These are phyloP conservation scores for Penicillium sp. DNA, from an alignment of 2,329 filamentous ascomycete genomes.

Conservation along the genomic window DNA sequence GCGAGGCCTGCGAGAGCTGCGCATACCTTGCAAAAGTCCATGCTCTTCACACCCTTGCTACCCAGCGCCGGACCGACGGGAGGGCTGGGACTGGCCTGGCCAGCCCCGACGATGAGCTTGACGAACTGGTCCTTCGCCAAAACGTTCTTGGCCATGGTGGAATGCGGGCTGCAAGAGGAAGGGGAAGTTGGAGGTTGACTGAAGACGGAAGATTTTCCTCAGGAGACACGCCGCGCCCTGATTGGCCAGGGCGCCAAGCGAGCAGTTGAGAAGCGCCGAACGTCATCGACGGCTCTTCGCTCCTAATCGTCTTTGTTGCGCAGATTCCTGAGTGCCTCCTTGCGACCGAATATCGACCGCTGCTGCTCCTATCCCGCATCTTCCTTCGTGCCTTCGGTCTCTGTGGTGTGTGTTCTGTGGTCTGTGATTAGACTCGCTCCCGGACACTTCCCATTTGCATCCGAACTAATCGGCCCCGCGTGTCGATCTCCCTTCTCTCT, in stretches of 20 bases:
- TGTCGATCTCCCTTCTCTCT: constrained; percentile 31
- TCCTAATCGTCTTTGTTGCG: neutral
- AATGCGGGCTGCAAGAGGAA: constrained; percentile 6
- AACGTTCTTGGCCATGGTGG: constrained; percentile 52
- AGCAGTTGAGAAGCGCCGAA: constrained; percentile 16
- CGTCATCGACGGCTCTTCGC: constrained; percentile 18
- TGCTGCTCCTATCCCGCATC: too few species aligned
- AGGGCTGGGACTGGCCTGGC: constrained; percentile 89
- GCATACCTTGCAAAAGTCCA: constrained; percentile 96
- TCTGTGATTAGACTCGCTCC: neutral
- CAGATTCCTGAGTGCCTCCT: too few species aligned
- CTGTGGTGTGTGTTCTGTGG: neutral
- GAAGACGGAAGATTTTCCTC: constrained; percentile 24
- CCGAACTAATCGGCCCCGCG: constrained; percentile 34
- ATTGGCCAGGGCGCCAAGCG: constrained; percentile 24
- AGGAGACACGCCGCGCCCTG: constrained; percentile 7
- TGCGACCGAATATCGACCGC: too few species aligned
- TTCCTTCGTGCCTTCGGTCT: too few species aligned
- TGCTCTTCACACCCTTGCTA: constrained; percentile 97
- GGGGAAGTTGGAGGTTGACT: constrained; percentile 4
- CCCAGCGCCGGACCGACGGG: constrained; percentile 94
- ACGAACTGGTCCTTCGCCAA: constrained; percentile 70
- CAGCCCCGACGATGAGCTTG: constrained; percentile 95
- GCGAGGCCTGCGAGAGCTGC: too few species aligned
- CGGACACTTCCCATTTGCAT: constrained; percentile 19